phyloP scores from a whole-genome alignment of 2,329 filamentous ascomycete genomes.

The Aspergillus flavus region DNA sequence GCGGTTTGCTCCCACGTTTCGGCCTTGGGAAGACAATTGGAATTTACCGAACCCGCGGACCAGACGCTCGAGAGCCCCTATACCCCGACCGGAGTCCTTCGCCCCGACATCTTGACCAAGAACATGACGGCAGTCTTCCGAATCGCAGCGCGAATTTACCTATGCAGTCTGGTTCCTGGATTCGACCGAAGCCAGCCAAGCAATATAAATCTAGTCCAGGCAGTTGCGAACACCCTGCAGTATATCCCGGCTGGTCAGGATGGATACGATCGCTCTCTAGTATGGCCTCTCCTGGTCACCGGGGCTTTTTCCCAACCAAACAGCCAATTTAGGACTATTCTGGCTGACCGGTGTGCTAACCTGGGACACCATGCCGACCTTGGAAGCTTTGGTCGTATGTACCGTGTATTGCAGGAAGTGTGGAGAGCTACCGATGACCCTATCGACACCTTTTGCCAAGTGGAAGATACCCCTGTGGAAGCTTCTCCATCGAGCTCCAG shows the following conservation, averaged over 20 bases:
- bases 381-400: conserved; percentile 84
- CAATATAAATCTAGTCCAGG: conserved; percentile 75
- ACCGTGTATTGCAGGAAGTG: conserved; percentile 75
- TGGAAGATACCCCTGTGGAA: conserved; percentile 13
- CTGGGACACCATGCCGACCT: conserved; percentile 77
- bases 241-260: conserved; percentile 78
- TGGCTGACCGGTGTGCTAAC: conserved; percentile 71
- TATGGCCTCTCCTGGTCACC: conserved; percentile 90
- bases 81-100: conserved; percentile 65
- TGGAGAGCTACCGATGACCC: conserved; percentile 75
- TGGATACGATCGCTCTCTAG: conserved; percentile 86
- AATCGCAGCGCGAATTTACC: conserved; percentile 88
- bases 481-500: conserved; percentile 7
- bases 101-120: conserved; percentile 78
- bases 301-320: conserved; percentile 74
- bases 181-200: conserved; percentile 75
- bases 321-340: conserved; percentile 75
- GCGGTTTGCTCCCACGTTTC: conserved; percentile 86
- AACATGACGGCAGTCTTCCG: conserved; percentile 93
- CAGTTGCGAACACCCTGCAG: conserved; percentile 74
- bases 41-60: conserved; percentile 71
- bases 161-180: conserved; percentile 92
- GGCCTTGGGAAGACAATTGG: conserved; percentile 83
- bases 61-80: conserved; percentile 62
- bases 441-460: conserved; percentile 10